Evolutionary conservation across 805 yeast genomes (phyloP).

Genomic region (Saturnispora serradocipensis): DNA sequence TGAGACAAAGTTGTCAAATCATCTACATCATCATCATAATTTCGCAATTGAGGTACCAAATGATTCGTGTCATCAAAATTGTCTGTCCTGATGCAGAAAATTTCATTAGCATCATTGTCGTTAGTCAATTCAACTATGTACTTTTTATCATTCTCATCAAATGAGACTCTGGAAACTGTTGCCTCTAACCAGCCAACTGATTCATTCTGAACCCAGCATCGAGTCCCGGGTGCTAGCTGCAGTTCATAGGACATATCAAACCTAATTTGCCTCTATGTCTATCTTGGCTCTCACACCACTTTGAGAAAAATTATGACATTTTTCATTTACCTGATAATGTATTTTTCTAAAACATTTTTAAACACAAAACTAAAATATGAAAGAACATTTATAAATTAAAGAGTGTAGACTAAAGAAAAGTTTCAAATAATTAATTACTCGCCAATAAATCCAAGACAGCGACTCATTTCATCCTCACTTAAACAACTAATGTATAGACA

Average conservation of each 20-base stretch:
- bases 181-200: constrained; percentile 69
- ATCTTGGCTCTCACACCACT: not conserved
- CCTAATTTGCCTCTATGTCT: not conserved
- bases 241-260: not conserved
- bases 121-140: constrained; percentile 42
- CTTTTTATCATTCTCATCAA: constrained; percentile 25
- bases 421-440: not conserved
- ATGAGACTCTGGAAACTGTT: constrained; percentile 36
- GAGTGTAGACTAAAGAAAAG: not conserved
- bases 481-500: constrained; percentile 74
- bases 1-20: constrained; percentile 89
- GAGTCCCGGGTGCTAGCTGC: constrained; percentile 16
- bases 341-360: not conserved
- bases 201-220: constrained; percentile 77
- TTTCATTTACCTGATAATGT: not conserved
- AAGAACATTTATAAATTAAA: not conserved
- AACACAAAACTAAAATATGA: not conserved
- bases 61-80: constrained; percentile 42
- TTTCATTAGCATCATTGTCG: constrained; percentile 37
- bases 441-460: constrained; percentile 23
- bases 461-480: constrained; percentile 60
- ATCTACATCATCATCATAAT: constrained; percentile 92
- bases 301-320: not conserved
- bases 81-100: constrained; percentile 40
- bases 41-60: constrained; percentile 70